Evolutionary conservation across 352 stramenopile species (phyloP), one percentile per base, ranked within the genome.

Genomic region (Globisporangium parvum): DNA sequence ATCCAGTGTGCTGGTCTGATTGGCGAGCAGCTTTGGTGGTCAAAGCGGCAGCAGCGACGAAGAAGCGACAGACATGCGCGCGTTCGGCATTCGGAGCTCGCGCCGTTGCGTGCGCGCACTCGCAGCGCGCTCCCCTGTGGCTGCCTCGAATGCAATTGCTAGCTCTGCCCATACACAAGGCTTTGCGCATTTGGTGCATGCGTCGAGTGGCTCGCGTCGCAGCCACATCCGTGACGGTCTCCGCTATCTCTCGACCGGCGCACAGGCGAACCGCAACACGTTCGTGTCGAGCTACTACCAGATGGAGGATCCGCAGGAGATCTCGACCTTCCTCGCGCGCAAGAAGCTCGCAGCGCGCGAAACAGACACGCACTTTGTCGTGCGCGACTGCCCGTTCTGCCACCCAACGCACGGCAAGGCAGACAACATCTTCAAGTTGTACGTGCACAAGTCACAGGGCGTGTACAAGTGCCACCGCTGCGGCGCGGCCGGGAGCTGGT

Each of bases 391-490:
- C 50, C 86, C 85, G n/a, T 93, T 95, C 65, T 96, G 88, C 63
- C 81, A 93, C 47, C 48, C 80, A 26, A 91, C 86, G 21, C 79
- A 76, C 53, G 87, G 87, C 59, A 88, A 88, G 55, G 42, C 64
- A 11, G 80, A 92, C 69, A 96, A 96, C 60, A 67, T 96, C 8
- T 96, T 93, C 60, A 96, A 96, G 69, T 71, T 96, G 55, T 96
- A 96, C 66, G 81, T 96, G 54, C 77, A 92, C 65, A 92, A 88
- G 70, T 67, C 70, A 24, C 83, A 88, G 45, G 87, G 88, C 47
- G 77, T 93, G 55, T 96, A 93, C 72, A 91, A 94, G 59, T 96
- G 88, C 62, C 87, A 96, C 73, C 87, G 88, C 53, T 97, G 88
- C 64, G 86, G 88, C 44, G 64, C 77, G 1, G 66, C 77, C 8